Base-by-base conservation (phyloP, 176 grass and related monocot genomes). In the Phyllostachys edulis region DNA sequence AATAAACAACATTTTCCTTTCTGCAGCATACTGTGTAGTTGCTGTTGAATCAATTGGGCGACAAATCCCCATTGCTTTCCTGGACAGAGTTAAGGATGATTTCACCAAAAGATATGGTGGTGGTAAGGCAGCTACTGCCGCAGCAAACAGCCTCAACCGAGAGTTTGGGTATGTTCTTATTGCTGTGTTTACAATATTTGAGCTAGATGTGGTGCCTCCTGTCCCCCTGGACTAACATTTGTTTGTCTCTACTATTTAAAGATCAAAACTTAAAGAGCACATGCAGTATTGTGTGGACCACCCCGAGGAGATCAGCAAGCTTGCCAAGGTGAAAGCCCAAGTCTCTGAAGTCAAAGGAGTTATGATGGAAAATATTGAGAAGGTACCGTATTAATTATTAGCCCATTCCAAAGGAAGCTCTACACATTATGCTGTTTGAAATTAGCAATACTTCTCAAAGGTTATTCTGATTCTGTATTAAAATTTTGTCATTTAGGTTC, bases 351-450 rank as follows among this genome's bases (percentile, higher is more conserved):
- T 97, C 67, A 97, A 97, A 92, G 94, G 92, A 60, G 94, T 97
- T 71, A 97, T 97, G 94, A 97, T 94, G 94, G 94, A 94, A 84
- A 97, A 97, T 39, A 97, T 97, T 45, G 94, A 97, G 65, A 97
- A 97, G 94, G 94, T 97, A 63, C 64, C n/a, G 27, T 76, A 24
- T 78, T 72, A 20, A 46, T 39, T 76, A 54, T 69, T 75, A 14
- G 34, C n/a, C 29, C 13, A 29, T 54, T 64, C 82, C 20, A 61
- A 24, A 72, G 21, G n/a, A 51, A 76, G 15, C 17, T 67, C 41
- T 27, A 29, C n/a, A 45, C 40, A 57, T 61, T 71, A 69, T 81
- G 20, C 41, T 82, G 11, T 51, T 85, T 45, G 32, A 42, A 87
- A 77, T 46, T 18, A 3, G 27, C n/a, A 27, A 24, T 27, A 29